Evolutionary conservation across 257 asterid genomes (phyloP), one percentile per base, ranked within the genome.

Genomic region (Przewalskia tangutica): DNA sequence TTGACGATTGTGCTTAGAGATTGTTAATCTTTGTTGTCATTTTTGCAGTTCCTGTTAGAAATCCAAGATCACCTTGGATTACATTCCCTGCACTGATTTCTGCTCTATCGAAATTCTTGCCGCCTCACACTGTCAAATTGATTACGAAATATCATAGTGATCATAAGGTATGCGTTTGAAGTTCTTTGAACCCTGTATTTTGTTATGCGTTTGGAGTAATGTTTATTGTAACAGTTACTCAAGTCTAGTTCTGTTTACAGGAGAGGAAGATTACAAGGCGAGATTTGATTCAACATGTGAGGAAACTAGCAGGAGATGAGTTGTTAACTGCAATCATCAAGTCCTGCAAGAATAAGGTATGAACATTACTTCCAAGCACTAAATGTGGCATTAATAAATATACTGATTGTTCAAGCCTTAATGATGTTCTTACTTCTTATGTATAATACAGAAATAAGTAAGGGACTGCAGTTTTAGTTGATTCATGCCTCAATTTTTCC

Each of bases 41-140:
- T 34, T 50, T 1, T 65, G 64, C 32, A 27, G 82, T 55, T 71
- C 79, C 65, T 17, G 0, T 18, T 11, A 60, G 55, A 82, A 81
- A 23, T 81, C 89, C 91, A 1, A 86, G 3, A 53, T 88, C 91
- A 8, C 88, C 89, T 2, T 88, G 87, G 88, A 83, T 88, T 83
- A 84, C 89, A 8, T 81, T 88, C 81, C 48, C 88, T 4, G 10
- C 65, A 27, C 66, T 88, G 16, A 83, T 88, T 54, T 71, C 88
- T 56, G 86, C 79, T 38, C 87, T 88, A 4, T 79, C 88, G 6
- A 78, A 80, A 46, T 46, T 77, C 50, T 85, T 88, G 63, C 80
- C 85, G 17, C 80, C 81, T 17, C 70, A 79, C 7, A 71, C 83
- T 50, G 80, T 88, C 73, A 79, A 64, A 44, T 60, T 75, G 77